Percentiles rank a stretch among this genome's conserved stretches.
Evolutionary conservation across 805 yeast species (phyloP).

Genomic region (Starmerella sirachaensis): DNA sequence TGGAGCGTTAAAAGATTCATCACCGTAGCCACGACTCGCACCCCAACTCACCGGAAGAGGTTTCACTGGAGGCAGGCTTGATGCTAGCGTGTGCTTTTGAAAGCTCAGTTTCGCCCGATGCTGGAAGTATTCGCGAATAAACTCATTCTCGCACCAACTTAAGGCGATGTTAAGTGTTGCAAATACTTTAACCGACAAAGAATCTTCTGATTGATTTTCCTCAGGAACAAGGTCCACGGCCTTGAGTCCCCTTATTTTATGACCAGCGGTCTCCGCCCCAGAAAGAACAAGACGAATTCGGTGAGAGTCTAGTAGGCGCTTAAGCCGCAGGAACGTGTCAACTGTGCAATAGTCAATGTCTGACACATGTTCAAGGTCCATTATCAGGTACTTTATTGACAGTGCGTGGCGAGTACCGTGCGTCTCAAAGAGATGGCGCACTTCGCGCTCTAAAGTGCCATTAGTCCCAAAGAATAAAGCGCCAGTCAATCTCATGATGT

Average conservation of each 20-base stretch:
- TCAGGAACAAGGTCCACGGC: slow-evolving; percentile 73
- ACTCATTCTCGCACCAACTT: slow-evolving; percentile 95
- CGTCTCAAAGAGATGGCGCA: slow-evolving; percentile 33
- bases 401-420: slow-evolving; percentile 42
- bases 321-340: slow-evolving; percentile 81
- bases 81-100: background rate
- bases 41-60: background rate
- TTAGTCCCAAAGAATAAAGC: slow-evolving; percentile 90
- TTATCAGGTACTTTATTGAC: slow-evolving; percentile 69
- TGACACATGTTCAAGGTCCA: slow-evolving; percentile 73
- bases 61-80: background rate
- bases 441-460: slow-evolving; percentile 72
- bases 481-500: slow-evolving; percentile 76
- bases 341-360: slow-evolving; percentile 89
- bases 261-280: slow-evolving; percentile 57
- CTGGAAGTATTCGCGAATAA: slow-evolving; percentile 48
- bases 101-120: slow-evolving; percentile 7
- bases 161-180: slow-evolving; percentile 72
- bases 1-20: background rate
- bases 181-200: slow-evolving; percentile 45
- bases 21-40: too few relatives aligned
- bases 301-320: slow-evolving; percentile 60
- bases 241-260: slow-evolving; percentile 55
- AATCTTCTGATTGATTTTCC: slow-evolving; percentile 27
- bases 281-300: slow-evolving; percentile 64